Evolutionary conservation across 139 green algal genomes (phyloP).

Genomic region (Trebouxia sp.): DNA sequence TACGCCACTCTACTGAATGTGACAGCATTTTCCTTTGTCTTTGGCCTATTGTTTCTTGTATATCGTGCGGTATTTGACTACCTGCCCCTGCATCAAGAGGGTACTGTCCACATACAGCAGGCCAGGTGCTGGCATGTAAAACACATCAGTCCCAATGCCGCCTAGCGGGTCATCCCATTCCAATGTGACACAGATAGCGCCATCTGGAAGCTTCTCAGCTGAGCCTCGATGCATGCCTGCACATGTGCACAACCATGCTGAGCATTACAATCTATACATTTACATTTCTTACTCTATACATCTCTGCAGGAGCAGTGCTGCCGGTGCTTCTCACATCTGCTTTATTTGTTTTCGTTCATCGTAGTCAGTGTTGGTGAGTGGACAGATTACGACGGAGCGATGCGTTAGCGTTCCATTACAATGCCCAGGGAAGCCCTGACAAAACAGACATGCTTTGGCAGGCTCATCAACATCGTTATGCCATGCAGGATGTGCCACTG

Average conservation of each 20-base stretch:
- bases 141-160: neutral
- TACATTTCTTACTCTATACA: too few relatives aligned
- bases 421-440: too few relatives aligned
- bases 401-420: too few relatives aligned
- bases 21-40: neutral
- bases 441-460: too few relatives aligned
- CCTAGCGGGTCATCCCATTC: conserved; percentile 19
- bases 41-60: neutral
- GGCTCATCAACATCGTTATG: too few relatives aligned
- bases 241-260: neutral
- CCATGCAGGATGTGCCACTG: too few relatives aligned
- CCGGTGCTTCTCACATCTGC: too few relatives aligned
- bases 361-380: too few relatives aligned
- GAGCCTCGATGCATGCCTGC: conserved; percentile 16
- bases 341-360: too few relatives aligned
- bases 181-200: neutral
- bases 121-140: neutral
- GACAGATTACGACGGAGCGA: too few relatives aligned
- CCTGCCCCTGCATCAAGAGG: neutral
- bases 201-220: neutral
- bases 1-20: neutral
- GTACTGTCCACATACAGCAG: conserved; percentile 14
- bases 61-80: neutral
- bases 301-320: too few relatives aligned
- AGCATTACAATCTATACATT: too few relatives aligned